phyloP scores from a whole-genome alignment of 1,284 basidiomycete species.

The Microbotryum silenes-acaulis region DNA sequence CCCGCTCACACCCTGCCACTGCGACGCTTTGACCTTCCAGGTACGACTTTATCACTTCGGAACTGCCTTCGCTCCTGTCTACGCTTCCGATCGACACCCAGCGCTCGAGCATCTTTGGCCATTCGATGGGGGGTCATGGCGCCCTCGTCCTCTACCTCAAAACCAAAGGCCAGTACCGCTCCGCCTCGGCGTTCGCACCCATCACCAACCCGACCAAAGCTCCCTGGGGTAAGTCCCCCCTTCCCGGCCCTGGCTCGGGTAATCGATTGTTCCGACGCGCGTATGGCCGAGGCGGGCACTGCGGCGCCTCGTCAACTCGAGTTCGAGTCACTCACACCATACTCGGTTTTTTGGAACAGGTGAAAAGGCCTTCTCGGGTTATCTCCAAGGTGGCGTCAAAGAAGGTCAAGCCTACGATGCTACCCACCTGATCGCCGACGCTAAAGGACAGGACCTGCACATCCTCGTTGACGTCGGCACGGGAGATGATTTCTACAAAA shows the following conservation, averaged over 20 bases:
- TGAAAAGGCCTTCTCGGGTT: conserved; percentile 83
- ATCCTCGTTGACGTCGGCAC: conserved; percentile 61
- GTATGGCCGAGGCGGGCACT: too few relatives aligned
- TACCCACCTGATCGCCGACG: conserved; percentile 64
- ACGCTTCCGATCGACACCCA: conserved; percentile 58
- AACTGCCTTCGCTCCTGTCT: conserved; percentile 69
- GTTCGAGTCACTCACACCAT: too few relatives aligned
- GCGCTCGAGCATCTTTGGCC: conserved; percentile 61
- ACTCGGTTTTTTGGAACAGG: too few relatives aligned
- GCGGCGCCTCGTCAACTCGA: too few relatives aligned
- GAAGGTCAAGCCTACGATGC: conserved; percentile 81
- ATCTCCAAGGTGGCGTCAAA: conserved; percentile 66
- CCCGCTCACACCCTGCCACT: neutral
- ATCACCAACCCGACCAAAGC: conserved; percentile 80
- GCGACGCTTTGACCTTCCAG: conserved; percentile 5
- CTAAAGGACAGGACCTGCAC: conserved; percentile 55
- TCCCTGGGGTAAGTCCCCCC: conserved; percentile 60
- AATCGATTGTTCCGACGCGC: too few relatives aligned
- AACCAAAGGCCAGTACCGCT: conserved; percentile 62
- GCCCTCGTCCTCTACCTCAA: conserved; percentile 85
- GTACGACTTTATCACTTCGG: conserved; percentile 65
- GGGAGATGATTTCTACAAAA: conserved; percentile 41
- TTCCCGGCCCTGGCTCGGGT: too few relatives aligned
- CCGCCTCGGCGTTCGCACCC: conserved; percentile 88
- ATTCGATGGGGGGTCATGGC: conserved; percentile 88